These are phyloP conservation scores for Microbotryum silenes-acaulis DNA, from an alignment of 1,284 basidiomycete species.

Conservation along the genomic window DNA sequence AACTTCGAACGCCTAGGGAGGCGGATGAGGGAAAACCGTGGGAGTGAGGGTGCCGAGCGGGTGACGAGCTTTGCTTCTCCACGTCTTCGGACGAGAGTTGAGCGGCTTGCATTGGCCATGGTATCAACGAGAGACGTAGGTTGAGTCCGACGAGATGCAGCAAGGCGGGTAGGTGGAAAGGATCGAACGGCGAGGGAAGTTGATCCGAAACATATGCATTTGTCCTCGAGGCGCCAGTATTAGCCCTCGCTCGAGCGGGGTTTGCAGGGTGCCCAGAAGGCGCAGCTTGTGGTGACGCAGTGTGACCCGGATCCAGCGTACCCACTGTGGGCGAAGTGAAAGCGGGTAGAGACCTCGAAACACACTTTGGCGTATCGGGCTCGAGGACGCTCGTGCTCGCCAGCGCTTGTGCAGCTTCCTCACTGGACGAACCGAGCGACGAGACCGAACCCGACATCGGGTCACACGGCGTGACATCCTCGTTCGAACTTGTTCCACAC, in stretches of 20 bases:
- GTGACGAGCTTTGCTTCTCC: no score
- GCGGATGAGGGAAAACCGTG: no score
- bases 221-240: not conserved
- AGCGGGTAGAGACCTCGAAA: no score
- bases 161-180: conserved; percentile 26
- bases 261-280: not conserved
- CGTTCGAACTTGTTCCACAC: not conserved
- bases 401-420: not conserved
- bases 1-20: no score
- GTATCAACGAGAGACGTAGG: conserved; percentile 19
- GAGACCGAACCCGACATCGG: not conserved
- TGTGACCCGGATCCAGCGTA: no score
- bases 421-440: not conserved
- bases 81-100: no score
- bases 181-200: conserved; percentile 2
- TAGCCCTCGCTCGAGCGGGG: not conserved
- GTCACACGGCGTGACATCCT: not conserved
- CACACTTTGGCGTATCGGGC: no score
- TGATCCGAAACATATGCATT: conserved; percentile 7
- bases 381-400: no score
- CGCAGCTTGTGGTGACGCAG: not conserved
- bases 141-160: conserved; percentile 30
- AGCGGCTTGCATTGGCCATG: not conserved
- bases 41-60: no score
- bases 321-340: no score